Evolutionary conservation across 495 filamentous ascomycete species (phyloP).

Genomic region (Penicillium riverlandense): DNA sequence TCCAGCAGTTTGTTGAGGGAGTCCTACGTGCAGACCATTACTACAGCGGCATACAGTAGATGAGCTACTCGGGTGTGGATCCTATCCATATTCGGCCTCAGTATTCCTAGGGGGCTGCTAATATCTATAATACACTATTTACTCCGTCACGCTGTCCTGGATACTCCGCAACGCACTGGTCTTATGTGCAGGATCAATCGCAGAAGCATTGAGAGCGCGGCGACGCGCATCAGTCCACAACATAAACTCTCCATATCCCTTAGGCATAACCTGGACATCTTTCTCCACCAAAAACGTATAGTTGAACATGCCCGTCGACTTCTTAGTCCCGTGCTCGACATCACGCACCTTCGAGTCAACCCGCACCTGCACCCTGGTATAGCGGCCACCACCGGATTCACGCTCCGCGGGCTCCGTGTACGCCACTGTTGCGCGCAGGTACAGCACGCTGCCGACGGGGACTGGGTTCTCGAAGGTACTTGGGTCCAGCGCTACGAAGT

Average conservation of each 20-base stretch:
- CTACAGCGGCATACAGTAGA: too few species aligned
- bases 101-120: too few species aligned
- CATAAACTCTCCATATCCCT: slow-evolving; percentile 72
- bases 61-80: too few species aligned
- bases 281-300: slow-evolving; percentile 75
- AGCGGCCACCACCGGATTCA: slow-evolving; percentile 30
- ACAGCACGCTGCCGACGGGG: slow-evolving; percentile 75
- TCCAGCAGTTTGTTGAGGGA: too few species aligned
- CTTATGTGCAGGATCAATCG: slow-evolving; percentile 26
- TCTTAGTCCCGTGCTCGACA: slow-evolving; percentile 68
- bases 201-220: slow-evolving; percentile 42
- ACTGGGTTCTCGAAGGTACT: slow-evolving; percentile 80
- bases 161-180: slow-evolving; percentile 30
- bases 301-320: slow-evolving; percentile 76
- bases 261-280: slow-evolving; percentile 67
- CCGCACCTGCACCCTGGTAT: slow-evolving; percentile 66
- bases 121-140: slow-evolving; percentile 4
- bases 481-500: slow-evolving; percentile 71
- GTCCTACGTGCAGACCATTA: too few species aligned
- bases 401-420: slow-evolving; percentile 62
- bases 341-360: slow-evolving; percentile 72
- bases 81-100: too few species aligned
- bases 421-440: slow-evolving; percentile 67
- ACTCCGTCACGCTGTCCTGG: slow-evolving; percentile 43
- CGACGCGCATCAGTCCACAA: slow-evolving; percentile 68